Percentiles rank a stretch among this genome's conserved stretches.
These are phyloP conservation scores for Galerina marginata DNA, from an alignment of 768 basidiomycete species.

Conservation along the genomic window DNA sequence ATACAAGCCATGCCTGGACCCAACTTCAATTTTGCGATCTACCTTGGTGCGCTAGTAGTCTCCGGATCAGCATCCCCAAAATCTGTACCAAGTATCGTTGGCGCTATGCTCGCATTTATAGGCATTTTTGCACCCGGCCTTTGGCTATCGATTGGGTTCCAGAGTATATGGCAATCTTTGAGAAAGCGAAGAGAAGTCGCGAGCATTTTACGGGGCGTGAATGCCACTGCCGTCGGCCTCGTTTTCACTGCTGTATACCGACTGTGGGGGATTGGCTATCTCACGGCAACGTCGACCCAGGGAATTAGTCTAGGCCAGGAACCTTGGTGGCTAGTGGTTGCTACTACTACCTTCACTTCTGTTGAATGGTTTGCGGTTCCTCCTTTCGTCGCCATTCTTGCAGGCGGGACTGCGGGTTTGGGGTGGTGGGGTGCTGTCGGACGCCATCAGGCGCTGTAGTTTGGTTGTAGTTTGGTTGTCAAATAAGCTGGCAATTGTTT, in stretches of 20 bases:
- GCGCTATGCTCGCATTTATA: constrained; percentile 49
- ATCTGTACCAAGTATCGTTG: constrained; percentile 40
- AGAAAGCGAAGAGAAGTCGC: constrained; percentile 34
- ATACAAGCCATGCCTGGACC: constrained; percentile 57
- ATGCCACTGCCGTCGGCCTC: constrained; percentile 49
- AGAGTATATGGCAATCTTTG: constrained; percentile 39
- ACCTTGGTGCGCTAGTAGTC: constrained; percentile 51
- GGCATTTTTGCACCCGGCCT: constrained; percentile 57
- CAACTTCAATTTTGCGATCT: constrained; percentile 62
- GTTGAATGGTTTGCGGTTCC: constrained; percentile 46
- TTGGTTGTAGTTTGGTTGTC: no score
- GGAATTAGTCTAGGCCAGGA: constrained; percentile 40
- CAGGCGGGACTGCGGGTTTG: constrained; percentile 45
- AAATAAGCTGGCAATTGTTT: no score
- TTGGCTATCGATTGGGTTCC: constrained; percentile 41
- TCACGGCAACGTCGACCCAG: constrained; percentile 29
- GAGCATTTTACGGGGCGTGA: constrained; percentile 43
- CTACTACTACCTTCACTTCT: constrained; percentile 42
- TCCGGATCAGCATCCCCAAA: constrained; percentile 23
- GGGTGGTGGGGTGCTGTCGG: constrained; percentile 48
- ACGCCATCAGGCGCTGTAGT: constrained; percentile 1
- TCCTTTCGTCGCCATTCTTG: constrained; percentile 43
- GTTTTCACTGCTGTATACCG: constrained; percentile 46
- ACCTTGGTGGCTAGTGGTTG: constrained; percentile 55
- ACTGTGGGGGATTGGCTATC: constrained; percentile 44